Conservation (phyloP, 306 rosid species). For the Ochetophila trinervis region DNA sequence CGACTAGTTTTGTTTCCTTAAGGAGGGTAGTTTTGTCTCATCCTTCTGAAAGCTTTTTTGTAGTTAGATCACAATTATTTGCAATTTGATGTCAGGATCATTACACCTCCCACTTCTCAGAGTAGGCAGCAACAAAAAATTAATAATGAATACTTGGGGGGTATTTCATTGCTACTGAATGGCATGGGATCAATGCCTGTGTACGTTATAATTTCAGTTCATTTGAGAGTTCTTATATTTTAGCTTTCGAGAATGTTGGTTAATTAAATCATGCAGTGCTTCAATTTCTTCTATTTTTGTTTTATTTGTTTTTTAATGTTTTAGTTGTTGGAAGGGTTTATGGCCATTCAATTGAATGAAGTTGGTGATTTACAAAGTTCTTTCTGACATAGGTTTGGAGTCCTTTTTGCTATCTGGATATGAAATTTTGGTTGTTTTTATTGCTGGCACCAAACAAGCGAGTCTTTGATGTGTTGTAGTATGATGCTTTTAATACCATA, state of each 20-base stretch:
- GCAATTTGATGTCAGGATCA: constrained; percentile 31
- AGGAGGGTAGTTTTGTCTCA: constrained; percentile 80
- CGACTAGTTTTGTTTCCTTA: constrained; percentile 11
- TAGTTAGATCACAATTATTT: constrained; percentile 47
- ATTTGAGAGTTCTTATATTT: neutral
- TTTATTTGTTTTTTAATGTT: no score
- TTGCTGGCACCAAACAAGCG: no score
- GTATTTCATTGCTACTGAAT: constrained; percentile 1
- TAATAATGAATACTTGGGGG: constrained; percentile 7
- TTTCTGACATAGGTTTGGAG: no score
- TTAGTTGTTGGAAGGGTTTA: no score
- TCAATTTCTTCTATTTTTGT: no score
- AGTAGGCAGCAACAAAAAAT: constrained; percentile 16
- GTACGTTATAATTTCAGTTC: neutral
- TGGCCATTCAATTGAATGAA: no score
- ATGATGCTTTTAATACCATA: no score
- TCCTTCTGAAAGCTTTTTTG: constrained; percentile 38
- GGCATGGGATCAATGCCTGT: constrained; percentile 16
- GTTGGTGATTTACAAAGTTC: no score
- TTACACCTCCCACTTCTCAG: constrained; percentile 12
- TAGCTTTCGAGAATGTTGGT: neutral
- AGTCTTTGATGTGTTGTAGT: no score
- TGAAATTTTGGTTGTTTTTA: no score
- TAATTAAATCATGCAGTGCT: no score
- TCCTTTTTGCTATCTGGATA: no score